Conservation (phyloP, 2,329 filamentous ascomycete species). For the Ceratocystis lukuohia region DNA sequence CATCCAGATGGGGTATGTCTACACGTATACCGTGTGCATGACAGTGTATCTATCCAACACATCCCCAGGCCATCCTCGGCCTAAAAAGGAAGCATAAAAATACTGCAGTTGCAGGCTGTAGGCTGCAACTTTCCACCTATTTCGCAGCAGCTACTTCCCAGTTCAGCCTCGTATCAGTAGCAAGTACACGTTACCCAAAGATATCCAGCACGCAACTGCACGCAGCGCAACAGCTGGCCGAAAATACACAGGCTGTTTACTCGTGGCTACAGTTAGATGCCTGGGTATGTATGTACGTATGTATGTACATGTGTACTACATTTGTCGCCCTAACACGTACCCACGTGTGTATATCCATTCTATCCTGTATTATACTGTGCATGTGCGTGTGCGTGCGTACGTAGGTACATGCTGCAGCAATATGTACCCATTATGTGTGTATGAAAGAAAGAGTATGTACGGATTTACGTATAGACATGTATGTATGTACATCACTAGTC, state of each 20-base stretch:
- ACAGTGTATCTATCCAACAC: too few species aligned
- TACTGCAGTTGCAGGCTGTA: neutral
- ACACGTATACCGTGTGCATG: too few species aligned
- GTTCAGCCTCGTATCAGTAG: neutral
- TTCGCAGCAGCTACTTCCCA: neutral
- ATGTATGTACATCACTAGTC: neutral
- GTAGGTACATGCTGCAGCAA: neutral
- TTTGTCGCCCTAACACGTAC: neutral
- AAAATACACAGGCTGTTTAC: neutral
- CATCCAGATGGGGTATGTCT: too few species aligned
- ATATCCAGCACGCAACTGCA: neutral
- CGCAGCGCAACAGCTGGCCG: neutral
- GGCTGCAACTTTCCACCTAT: neutral
- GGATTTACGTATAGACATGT: neutral
- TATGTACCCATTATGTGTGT: too few species aligned
- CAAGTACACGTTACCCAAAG: neutral
- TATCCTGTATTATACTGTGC: neutral
- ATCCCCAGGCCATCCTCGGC: neutral
- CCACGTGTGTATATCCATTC: neutral
- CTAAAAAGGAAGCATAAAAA: neutral
- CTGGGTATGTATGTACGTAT: neutral
- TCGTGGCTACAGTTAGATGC: neutral
- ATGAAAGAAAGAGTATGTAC: neutral
- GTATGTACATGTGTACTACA: constrained; percentile 5
- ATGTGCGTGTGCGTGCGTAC: neutral